Evolutionary conservation across 1,284 basidiomycete genomes (phyloP).

Genomic region (Cystobasidium sp.): DNA sequence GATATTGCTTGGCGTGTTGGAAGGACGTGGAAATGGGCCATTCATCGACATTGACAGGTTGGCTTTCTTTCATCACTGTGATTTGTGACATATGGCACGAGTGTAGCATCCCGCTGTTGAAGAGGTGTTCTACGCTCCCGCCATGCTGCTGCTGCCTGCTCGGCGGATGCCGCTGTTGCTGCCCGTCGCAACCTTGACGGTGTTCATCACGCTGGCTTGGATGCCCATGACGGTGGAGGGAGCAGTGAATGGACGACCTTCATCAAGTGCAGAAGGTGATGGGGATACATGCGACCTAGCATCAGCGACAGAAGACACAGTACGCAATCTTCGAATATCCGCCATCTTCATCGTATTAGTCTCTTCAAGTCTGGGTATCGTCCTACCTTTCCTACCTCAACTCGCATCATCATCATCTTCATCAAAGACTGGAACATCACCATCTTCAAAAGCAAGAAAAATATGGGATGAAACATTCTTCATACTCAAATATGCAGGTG

Average conservation of each 20-base stretch:
- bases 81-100: no score
- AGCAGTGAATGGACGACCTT: slow-evolving; percentile 26
- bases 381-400: slow-evolving; percentile 29
- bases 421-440: neutral
- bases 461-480: slow-evolving; percentile 29
- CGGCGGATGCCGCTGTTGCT: neutral
- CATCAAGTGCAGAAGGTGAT: neutral
- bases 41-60: no score
- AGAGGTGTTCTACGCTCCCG: no score
- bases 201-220: neutral
- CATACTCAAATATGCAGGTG: slow-evolving; percentile 45
- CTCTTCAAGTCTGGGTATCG: neutral
- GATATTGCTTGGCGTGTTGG: no score
- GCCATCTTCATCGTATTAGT: slow-evolving; percentile 59
- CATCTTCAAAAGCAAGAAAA: slow-evolving; percentile 3
- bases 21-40: no score
- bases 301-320: slow-evolving; percentile 49
- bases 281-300: neutral
- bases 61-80: no score
- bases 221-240: neutral
- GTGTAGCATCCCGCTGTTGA: no score
- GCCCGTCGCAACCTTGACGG: slow-evolving; percentile 7
- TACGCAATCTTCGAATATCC: slow-evolving; percentile 59
- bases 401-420: slow-evolving; percentile 7
- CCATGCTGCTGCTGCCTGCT: no score